Percentiles rank a stretch among this genome's conserved stretches.
Evolutionary conservation across 345 rosid species (phyloP).

Genomic region (Anastatica hierochuntica): DNA sequence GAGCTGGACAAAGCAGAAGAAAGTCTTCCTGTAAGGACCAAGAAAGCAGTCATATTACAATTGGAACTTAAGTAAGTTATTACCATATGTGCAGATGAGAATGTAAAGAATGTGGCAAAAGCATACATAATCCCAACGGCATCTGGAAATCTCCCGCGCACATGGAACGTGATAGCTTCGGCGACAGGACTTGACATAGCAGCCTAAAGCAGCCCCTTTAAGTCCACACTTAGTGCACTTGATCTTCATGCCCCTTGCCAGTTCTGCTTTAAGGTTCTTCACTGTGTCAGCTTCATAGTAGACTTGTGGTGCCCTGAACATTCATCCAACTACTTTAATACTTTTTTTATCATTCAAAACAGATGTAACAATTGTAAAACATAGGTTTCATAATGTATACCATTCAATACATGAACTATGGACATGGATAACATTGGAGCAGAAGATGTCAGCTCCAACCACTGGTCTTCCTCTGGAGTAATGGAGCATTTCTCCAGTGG

Average conservation of each 20-base stretch:
- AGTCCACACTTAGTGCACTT: constrained; percentile 61
- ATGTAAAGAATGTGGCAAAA: neutral
- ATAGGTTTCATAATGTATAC: constrained; percentile 29
- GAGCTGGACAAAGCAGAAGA: constrained; percentile 72
- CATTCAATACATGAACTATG: constrained; percentile 72
- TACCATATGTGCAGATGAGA: neutral
- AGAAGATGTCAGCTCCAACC: constrained; percentile 35
- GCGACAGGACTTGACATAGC: constrained; percentile 64
- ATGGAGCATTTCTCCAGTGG: constrained; percentile 69
- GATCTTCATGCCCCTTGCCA: constrained; percentile 66
- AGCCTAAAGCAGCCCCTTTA: constrained; percentile 88
- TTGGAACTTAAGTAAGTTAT: neutral
- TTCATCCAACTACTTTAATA: neutral
- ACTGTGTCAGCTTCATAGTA: constrained; percentile 50
- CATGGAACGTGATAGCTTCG: constrained; percentile 76
- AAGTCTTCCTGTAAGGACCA: constrained; percentile 41
- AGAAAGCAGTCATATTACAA: neutral
- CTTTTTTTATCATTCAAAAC: neutral
- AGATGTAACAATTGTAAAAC: neutral
- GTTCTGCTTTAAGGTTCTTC: constrained; percentile 62
- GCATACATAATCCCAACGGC: constrained; percentile 79
- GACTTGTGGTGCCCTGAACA: constrained; percentile 72
- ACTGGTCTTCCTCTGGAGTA: constrained; percentile 42
- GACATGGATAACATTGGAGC: constrained; percentile 50
- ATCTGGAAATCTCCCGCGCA: constrained; percentile 43